Evolutionary conservation across 2,329 filamentous ascomycete species (phyloP).

Genomic region (Byssothecium circinans): DNA sequence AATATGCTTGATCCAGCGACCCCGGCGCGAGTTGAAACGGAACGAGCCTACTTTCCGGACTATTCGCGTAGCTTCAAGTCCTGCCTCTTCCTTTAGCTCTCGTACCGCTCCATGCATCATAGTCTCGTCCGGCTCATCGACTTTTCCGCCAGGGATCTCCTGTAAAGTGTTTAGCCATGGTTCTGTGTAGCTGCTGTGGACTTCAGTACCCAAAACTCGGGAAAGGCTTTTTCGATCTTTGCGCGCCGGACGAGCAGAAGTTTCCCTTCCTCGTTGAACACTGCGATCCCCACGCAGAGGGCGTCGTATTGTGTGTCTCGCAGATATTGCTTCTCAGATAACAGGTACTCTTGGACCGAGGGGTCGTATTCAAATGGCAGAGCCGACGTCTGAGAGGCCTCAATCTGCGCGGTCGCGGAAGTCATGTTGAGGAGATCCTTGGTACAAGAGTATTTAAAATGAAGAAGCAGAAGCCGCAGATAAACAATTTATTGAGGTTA

Average conservation of each 20-base stretch:
- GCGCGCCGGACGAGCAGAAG: conserved; percentile 42
- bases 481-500: too few species aligned
- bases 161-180: conserved; percentile 18
- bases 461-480: too few species aligned
- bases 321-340: conserved; percentile 32
- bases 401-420: not conserved
- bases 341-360: conserved; percentile 30
- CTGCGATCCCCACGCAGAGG: conserved; percentile 32
- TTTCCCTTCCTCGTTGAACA: conserved; percentile 37
- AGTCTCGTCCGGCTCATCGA: conserved; percentile 50
- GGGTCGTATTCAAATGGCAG: conserved; percentile 22
- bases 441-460: too few species aligned
- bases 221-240: conserved; percentile 38
- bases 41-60: conserved; percentile 47
- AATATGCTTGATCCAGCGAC: conserved; percentile 40
- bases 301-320: conserved; percentile 28
- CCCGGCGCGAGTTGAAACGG: conserved; percentile 21
- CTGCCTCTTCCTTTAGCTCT: conserved; percentile 57
- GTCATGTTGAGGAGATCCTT: not conserved
- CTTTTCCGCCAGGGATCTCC: conserved; percentile 57
- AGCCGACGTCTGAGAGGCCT: not conserved
- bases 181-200: not conserved
- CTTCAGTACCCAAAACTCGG: conserved; percentile 34
- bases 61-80: conserved; percentile 49
- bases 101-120: conserved; percentile 54